phyloP scores from a whole-genome alignment of 1,284 basidiomycete species.

The Ustilago hordei region DNA sequence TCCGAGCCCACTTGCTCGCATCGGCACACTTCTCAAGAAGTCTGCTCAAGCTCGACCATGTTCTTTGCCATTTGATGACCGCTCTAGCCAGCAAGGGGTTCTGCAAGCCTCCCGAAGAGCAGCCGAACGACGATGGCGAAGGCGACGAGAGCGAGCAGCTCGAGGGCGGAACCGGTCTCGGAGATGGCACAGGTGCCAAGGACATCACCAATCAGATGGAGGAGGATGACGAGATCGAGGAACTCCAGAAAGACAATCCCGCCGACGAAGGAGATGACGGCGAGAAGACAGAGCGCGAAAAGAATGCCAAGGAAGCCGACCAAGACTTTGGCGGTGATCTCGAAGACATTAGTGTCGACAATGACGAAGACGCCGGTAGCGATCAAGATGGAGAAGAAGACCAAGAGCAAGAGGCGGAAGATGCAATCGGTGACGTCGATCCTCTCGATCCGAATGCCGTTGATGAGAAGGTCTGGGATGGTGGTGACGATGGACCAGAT shows the following conservation, averaged over 20 bases:
- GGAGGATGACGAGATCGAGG: conserved; percentile 94
- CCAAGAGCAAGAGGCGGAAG: conserved; percentile 77
- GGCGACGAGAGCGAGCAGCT: conserved; percentile 58
- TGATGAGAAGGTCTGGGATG: conserved; percentile 97
- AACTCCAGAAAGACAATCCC: conserved; percentile 76
- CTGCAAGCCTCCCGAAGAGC: conserved; percentile 71
- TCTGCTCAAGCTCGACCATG: conserved; percentile 85
- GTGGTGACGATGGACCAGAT: conserved; percentile 77
- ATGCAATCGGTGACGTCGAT: conserved; percentile 86
- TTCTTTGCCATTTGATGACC: conserved; percentile 80
- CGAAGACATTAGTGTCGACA: conserved; percentile 73
- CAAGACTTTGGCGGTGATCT: conserved; percentile 81
- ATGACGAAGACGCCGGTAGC: conserved; percentile 75
- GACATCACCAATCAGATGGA: conserved; percentile 68
- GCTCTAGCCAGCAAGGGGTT: conserved; percentile 88
- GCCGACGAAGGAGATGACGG: conserved; percentile 75
- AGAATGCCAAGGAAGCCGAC: conserved; percentile 74
- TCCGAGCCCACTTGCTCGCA: conserved; percentile 71
- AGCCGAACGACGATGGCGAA: conserved; percentile 52
- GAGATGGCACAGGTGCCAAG: conserved; percentile 72
- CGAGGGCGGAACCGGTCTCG: conserved; percentile 67
- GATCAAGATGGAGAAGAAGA: conserved; percentile 71
- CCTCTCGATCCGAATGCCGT: conserved; percentile 85
- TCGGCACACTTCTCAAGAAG: conserved; percentile 78
- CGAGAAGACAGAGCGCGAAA: conserved; percentile 71